These are phyloP conservation scores for Russula dissimulans DNA, from an alignment of 768 basidiomycete genomes.

Conservation along the genomic window DNA sequence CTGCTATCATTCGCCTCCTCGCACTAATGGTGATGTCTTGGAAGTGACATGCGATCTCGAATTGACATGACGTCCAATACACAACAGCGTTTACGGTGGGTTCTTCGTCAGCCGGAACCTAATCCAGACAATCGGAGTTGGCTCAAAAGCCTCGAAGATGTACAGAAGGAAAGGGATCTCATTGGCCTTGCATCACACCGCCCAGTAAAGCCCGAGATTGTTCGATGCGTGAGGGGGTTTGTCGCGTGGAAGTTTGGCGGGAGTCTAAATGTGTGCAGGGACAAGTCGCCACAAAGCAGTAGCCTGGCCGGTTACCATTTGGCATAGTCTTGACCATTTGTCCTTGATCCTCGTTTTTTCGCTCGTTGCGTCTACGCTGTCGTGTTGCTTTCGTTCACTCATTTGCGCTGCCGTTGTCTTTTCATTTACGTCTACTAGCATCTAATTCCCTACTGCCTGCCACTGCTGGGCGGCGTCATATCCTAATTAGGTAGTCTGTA, in stretches of 20 bases:
- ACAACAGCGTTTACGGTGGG: conserved; percentile 43
- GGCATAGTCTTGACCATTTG: background rate
- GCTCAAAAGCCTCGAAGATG: conserved; percentile 28
- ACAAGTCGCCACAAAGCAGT: background rate
- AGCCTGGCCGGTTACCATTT: no score
- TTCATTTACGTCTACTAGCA: background rate
- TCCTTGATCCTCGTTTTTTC: background rate
- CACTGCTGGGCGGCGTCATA: background rate
- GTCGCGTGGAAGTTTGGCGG: conserved; percentile 16
- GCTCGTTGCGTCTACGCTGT: background rate
- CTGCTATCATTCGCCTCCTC: background rate
- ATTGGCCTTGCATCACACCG: background rate
- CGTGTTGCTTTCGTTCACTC: background rate
- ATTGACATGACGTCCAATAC: conserved; percentile 49
- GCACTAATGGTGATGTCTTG: background rate
- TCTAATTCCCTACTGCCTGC: background rate
- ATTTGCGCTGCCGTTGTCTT: background rate
- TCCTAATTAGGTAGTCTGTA: background rate
- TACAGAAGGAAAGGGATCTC: background rate
- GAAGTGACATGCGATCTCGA: conserved; percentile 69
- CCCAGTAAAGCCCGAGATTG: background rate
- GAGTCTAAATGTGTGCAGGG: background rate
- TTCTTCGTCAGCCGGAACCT: conserved; percentile 25
- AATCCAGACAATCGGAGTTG: conserved; percentile 45
- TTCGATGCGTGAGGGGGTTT: conserved; percentile 18